phyloP scores from a whole-genome alignment of 495 filamentous ascomycete genomes.

The Evansstolkia leycettana region DNA sequence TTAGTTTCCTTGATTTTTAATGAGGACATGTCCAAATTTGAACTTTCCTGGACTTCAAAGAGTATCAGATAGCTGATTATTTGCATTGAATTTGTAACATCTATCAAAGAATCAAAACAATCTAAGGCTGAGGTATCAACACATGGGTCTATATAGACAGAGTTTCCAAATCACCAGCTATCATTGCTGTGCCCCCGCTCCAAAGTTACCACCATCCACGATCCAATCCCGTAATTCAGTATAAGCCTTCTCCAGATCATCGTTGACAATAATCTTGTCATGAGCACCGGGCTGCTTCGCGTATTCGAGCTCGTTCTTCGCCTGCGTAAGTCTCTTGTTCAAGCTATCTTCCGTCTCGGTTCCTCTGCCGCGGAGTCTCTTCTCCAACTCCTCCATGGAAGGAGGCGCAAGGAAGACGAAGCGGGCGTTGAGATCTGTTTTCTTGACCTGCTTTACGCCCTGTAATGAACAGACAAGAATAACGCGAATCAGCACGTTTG shows the following conservation, averaged over 20 bases:
- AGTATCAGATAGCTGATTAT: no score
- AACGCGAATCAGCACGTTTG: no score
- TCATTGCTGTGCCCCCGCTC: constrained; percentile 18
- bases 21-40: constrained; percentile 2
- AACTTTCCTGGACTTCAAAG: no score
- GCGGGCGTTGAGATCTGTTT: constrained; percentile 59
- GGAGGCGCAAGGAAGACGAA: constrained; percentile 82
- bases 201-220: constrained; percentile 34
- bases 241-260: constrained; percentile 77
- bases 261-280: constrained; percentile 82
- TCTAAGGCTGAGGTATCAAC: no score
- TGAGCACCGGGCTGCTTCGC: constrained; percentile 60
- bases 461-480: constrained; percentile 46
- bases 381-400: constrained; percentile 59
- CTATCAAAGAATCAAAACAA: no score
- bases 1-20: constrained; percentile 30
- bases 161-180: no score
- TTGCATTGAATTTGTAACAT: no score
- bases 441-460: constrained; percentile 92
- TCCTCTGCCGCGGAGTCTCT: constrained; percentile 63
- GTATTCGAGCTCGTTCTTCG: constrained; percentile 71
- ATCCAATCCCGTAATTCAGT: constrained; percentile 60
- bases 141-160: no score
- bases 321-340: constrained; percentile 62
- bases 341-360: constrained; percentile 76